These are phyloP conservation scores for Candida yuanshanica DNA, from an alignment of 805 yeast species.

Conservation along the genomic window DNA sequence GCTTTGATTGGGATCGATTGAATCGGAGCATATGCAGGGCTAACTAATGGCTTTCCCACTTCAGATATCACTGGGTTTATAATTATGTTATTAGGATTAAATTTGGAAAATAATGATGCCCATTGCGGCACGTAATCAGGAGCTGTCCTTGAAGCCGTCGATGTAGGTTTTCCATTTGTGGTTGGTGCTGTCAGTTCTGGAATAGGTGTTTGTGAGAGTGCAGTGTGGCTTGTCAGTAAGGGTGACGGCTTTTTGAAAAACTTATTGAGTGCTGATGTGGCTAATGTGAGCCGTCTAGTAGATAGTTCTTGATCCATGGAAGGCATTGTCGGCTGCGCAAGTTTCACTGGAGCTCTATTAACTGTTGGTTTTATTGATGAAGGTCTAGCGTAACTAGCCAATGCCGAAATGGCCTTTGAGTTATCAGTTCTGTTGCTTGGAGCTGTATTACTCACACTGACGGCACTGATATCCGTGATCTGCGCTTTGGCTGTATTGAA, in stretches of 20 bases:
- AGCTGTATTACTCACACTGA: slow-evolving; percentile 2
- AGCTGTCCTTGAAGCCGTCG: neutral
- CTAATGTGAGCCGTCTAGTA: neutral
- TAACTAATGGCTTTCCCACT: slow-evolving; percentile 13
- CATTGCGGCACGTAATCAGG: slow-evolving; percentile 7
- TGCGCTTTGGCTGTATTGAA: slow-evolving; percentile 10
- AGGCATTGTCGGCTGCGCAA: neutral
- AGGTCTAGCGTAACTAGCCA: neutral
- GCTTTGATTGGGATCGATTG: neutral
- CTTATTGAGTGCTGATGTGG: neutral
- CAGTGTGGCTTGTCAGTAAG: neutral
- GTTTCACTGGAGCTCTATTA: neutral
- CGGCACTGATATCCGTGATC: slow-evolving; percentile 6
- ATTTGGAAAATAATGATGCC: slow-evolving; percentile 12
- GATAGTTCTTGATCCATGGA: neutral
- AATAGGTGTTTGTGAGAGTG: too few relatives aligned
- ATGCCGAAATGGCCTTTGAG: neutral
- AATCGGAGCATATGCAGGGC: neutral
- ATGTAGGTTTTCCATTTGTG: neutral
- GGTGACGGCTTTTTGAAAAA: neutral
- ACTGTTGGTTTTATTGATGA: neutral
- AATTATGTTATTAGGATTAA: slow-evolving; percentile 8
- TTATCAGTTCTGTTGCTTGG: neutral
- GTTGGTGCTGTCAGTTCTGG: neutral
- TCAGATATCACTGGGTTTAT: slow-evolving; percentile 17